A percentile compares a stretch with the other conserved stretches of the same genome.
These are phyloP conservation scores for Ceratocystis diversiconidia DNA, from an alignment of 2,329 filamentous ascomycete species.

Conservation along the genomic window DNA sequence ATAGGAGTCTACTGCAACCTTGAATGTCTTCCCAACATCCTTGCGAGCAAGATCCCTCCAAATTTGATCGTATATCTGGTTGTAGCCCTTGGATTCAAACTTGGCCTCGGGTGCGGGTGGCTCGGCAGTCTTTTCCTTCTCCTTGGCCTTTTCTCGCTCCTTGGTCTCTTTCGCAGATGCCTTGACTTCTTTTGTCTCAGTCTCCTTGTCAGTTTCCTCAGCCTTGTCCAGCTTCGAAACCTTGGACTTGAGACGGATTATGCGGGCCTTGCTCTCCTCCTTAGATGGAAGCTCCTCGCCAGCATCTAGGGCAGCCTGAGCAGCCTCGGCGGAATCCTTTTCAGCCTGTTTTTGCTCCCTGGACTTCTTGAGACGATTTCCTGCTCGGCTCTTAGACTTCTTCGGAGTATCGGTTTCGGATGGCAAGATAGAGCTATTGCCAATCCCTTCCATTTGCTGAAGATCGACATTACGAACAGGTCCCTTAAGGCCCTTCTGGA, in stretches of 20 bases:
- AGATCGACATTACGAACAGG: slow-evolving; percentile 52
- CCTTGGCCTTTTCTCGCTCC: slow-evolving; percentile 31
- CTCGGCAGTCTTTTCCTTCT: slow-evolving; percentile 33
- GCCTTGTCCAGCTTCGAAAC: slow-evolving; percentile 23
- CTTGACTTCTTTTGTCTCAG: slow-evolving; percentile 33
- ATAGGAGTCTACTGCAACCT: slow-evolving; percentile 74
- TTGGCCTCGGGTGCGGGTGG: slow-evolving; percentile 43
- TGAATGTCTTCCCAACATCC: slow-evolving; percentile 82
- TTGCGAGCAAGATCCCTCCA: slow-evolving; percentile 90
- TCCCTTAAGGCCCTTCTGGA: slow-evolving; percentile 75
- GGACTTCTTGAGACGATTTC: slow-evolving; percentile 73
- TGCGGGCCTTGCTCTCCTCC: slow-evolving; percentile 46
- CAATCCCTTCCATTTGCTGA: slow-evolving; percentile 70
- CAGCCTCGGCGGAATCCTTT: slow-evolving; percentile 70
- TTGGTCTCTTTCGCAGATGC: slow-evolving; percentile 30
- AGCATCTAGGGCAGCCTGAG: slow-evolving; percentile 69
- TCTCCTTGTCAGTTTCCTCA: slow-evolving; percentile 24
- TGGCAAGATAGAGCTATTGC: slow-evolving; percentile 70
- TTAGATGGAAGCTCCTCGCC: slow-evolving; percentile 56
- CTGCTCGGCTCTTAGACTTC: slow-evolving; percentile 41
- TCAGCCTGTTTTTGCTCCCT: slow-evolving; percentile 75
- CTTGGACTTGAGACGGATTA: slow-evolving; percentile 45
- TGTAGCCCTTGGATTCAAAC: slow-evolving; percentile 83
- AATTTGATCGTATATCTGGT: slow-evolving; percentile 94
- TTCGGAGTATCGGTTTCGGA: slow-evolving; percentile 42